Base-by-base conservation (phyloP, 2,329 filamentous ascomycete species). In the Allantophomopsis cytisporea region DNA sequence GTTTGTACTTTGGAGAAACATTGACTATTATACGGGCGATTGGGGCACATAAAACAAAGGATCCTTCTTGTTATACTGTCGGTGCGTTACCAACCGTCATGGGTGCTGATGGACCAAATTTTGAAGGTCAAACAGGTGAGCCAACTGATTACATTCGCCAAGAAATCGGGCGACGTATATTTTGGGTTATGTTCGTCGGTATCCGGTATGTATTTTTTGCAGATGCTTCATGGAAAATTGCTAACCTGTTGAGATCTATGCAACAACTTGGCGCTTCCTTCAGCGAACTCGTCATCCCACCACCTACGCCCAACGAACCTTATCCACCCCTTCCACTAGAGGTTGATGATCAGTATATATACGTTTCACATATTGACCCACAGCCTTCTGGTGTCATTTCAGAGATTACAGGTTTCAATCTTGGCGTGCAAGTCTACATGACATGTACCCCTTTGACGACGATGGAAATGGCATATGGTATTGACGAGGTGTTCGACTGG, bases 291-390 rank as follows among this genome's bases (percentile, higher is more conserved):
- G 71, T 82, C 30, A 77, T 94, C 38, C 76, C 82, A 7, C 85
- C 85, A 3, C 77, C 81, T 2, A 93, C 84, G 0, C 75, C 77
- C 0, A 77, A 71, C 18, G 75, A 85, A 34, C 80, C 77, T 4
- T 86, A 91, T 48, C 87, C 87, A 3, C 80, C 83, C 7, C 67
- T 87, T 11, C 87, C 87, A 0, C 64, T 80, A 15, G 86, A 93
- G 51, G 76, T 93, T 1, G 87, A 94, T 48, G 87, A 94, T 57
- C 77, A 81, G 41, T 88, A 76, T 52, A 83, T 94, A 42, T 78
- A 78, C 42, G 66, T 78, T 1, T 73, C 77, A 17, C 75, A 83
- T 45, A 74, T 89, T 38, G 71, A 80, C 23, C 66, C 71, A 7
- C 86, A 89, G 50, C 80, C 82, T 2, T 62, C 74, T 14, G 77